phyloP scores from a whole-genome alignment of 176 grass and related monocot species.

The Tuctoria greenei region DNA sequence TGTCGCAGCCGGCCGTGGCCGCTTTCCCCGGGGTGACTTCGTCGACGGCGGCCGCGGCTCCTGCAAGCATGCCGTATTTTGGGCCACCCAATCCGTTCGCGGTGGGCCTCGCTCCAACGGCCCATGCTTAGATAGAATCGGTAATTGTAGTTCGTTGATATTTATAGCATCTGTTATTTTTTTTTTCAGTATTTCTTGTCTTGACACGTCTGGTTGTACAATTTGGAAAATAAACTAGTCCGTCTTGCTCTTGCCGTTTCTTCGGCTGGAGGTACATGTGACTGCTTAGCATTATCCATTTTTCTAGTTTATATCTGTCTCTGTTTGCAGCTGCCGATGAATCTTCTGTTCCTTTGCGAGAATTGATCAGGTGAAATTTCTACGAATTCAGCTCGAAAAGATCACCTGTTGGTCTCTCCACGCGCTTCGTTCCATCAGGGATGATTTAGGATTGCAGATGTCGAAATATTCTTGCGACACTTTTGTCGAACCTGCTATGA shows the following conservation, averaged over 20 bases:
- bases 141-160: neutral
- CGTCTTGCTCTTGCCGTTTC: neutral
- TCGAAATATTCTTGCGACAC: too few species aligned
- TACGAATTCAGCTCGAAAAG: neutral
- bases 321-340: neutral
- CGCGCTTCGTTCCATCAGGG: neutral
- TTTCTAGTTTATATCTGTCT: neutral
- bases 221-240: neutral
- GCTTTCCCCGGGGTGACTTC: neutral
- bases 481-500: too few species aligned
- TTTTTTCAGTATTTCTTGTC: neutral
- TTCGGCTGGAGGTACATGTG: neutral
- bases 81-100: conserved; percentile 40
- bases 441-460: too few species aligned
- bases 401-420: neutral
- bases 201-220: neutral
- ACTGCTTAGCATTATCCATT: neutral
- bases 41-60: conserved; percentile 2
- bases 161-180: neutral
- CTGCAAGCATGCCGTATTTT: conserved; percentile 25
- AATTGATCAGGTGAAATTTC: neutral
- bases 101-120: conserved; percentile 27
- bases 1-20: conserved; percentile 31
- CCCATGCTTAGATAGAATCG: conserved; percentile 28
- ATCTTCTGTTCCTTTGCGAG: neutral